These are phyloP conservation scores for Lepidium didymum DNA, from an alignment of 345 rosid species.

Conservation along the genomic window DNA sequence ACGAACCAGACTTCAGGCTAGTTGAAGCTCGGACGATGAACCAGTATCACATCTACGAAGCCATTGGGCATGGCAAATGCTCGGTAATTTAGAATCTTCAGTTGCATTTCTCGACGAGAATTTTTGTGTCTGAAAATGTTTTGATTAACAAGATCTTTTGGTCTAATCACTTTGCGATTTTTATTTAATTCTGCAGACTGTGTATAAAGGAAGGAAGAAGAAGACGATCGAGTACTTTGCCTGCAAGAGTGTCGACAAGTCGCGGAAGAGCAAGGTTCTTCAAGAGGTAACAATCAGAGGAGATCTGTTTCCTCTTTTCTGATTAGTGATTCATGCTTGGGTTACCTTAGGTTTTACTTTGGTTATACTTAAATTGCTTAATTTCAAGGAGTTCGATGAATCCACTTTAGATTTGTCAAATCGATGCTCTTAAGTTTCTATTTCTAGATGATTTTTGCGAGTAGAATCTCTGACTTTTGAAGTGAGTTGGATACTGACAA, in stretches of 20 bases:
- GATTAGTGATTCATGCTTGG: not conserved
- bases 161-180: not conserved
- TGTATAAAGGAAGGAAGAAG: conserved; percentile 97
- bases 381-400: not conserved
- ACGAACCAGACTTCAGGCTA: conserved; percentile 24
- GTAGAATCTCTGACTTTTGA: not conserved
- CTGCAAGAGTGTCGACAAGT: conserved; percentile 88
- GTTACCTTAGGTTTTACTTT: not conserved
- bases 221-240: conserved; percentile 95
- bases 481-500: not conserved
- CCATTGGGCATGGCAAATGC: conserved; percentile 94
- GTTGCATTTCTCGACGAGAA: not conserved
- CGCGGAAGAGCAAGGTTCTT: conserved; percentile 84
- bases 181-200: conserved; percentile 39
- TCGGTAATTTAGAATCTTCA: conserved; percentile 44
- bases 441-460: conserved; percentile 10
- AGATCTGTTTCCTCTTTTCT: not conserved
- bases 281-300: conserved; percentile 70
- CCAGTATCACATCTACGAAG: conserved; percentile 90
- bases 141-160: not conserved
- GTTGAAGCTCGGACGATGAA: conserved; percentile 43
- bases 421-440: conserved; percentile 10
- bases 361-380: not conserved
- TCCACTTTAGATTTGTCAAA: not conserved
- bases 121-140: not conserved